Base-by-base conservation (phyloP, 139 green algal species). In the Auxenochlorella protothecoides region DNA sequence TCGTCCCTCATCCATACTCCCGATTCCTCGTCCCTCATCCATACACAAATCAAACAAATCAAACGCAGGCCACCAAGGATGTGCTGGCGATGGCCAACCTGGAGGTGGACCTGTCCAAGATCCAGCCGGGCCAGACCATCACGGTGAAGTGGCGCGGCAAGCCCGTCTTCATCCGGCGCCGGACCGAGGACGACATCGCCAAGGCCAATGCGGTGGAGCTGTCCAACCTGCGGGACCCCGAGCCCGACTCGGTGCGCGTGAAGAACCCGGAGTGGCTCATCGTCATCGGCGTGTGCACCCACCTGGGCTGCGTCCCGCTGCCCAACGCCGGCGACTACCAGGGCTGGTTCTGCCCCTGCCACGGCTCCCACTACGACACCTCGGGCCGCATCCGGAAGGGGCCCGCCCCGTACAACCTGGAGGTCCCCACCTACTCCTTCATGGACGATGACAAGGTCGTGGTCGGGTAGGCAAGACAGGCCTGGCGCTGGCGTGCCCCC, bases 91-190 rank as follows among this genome's bases (percentile, higher is more conserved):
- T 98, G 76, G 87, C 89, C 12, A 93, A 89, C 66, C 73, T 97
- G 63, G 93, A 98, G 84, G 93, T 97, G n/a, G 93, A 99, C 86
- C 68, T 97, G 12, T 79, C 66, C 3, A 86, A 84, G 59, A 90
- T 99, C 53, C 81, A 93, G 72, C 78, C 85, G 66, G 95, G 95
- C 8, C 72, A 92, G 65, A 97, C 92, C 5, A 87, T 99, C 14
- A 98, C 93, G 3, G 89, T 97, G 66, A 99, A 99, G 86, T 99
- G 95, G 95, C 84, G 95, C 52, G 95, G 95, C 72, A 99, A 99
- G 89, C 95, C 95, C 3, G 95, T 99, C 55, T 99, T 99, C 83
- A 95, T 99, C 71, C 82, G 89, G 55, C 80, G 63, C 71, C 83
- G 95, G 6, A 95, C 89, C 16, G 80, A 87, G 14, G 85, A 84